These are phyloP conservation scores for Balansia obtecta DNA, from an alignment of 2,329 filamentous ascomycete species.

Conservation along the genomic window DNA sequence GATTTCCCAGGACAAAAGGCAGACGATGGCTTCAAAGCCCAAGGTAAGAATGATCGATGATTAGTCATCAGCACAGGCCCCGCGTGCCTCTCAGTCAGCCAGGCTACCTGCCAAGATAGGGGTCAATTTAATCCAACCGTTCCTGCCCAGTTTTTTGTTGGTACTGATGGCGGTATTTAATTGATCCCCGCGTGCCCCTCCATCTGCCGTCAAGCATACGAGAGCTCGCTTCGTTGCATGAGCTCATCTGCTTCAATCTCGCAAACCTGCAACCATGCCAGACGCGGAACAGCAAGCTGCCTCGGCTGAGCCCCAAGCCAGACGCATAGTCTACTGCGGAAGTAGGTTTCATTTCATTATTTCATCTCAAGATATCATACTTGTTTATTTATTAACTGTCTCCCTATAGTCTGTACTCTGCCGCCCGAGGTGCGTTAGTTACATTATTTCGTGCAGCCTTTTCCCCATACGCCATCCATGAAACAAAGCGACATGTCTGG, in stretches of 20 bases:
- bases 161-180: too few species aligned
- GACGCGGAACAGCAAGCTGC: constrained; percentile 37
- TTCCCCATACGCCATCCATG: not conserved
- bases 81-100: not conserved
- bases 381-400: constrained; percentile 4
- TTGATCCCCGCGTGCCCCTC: constrained; percentile 4
- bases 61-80: not conserved
- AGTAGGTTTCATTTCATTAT: constrained; percentile 30
- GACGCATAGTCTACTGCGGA: constrained; percentile 44
- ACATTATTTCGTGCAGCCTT: constrained; percentile 1
- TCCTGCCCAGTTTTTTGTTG: too few species aligned
- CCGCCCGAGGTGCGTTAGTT: constrained; percentile 45
- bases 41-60: not conserved
- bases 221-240: constrained; percentile 13
- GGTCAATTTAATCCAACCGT: too few species aligned
- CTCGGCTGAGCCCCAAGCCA: constrained; percentile 33
- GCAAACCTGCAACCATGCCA: constrained; percentile 32
- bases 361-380: not conserved
- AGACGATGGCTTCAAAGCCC: not conserved
- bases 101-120: too few species aligned
- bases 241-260: constrained; percentile 1
- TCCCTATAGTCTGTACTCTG: constrained; percentile 44
- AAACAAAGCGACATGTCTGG: not conserved
- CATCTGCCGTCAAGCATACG: constrained; percentile 12
- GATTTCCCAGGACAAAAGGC: not conserved